Evolutionary conservation across 179 eudicot genomes (phyloP).

Genomic region (Silene noctiflora): DNA sequence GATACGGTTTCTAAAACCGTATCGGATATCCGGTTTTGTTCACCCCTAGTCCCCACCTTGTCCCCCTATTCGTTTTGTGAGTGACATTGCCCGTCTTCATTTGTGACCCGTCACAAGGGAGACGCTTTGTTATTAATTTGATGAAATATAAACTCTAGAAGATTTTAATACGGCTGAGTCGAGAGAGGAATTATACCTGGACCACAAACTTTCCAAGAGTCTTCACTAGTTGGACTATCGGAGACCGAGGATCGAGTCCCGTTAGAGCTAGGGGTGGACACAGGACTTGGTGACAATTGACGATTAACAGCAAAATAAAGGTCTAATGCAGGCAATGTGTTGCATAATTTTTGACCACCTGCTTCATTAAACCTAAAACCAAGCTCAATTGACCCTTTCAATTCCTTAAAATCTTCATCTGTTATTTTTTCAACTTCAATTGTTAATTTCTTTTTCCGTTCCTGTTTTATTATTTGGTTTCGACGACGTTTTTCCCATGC

Average conservation of each 20-base stretch:
- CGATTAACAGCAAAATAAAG: conserved; percentile 80
- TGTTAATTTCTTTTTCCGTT: conserved; percentile 33
- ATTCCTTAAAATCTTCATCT: conserved; percentile 71
- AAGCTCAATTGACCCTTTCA: conserved; percentile 68
- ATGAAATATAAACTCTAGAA: no score
- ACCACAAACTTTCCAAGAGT: conserved; percentile 69
- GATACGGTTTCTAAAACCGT: no score
- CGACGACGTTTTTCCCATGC: conserved; percentile 86
- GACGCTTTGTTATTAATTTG: no score
- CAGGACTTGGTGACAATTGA: conserved; percentile 46
- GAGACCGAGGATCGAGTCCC: conserved; percentile 33
- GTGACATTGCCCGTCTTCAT: no score
- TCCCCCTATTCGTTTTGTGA: no score
- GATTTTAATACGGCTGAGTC: no score
- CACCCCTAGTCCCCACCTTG: no score
- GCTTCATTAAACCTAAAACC: conserved; percentile 86
- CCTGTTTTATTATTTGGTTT: conserved; percentile 48
- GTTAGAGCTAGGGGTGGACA: conserved; percentile 40
- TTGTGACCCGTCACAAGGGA: no score
- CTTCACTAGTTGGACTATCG: conserved; percentile 51
- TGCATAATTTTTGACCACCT: conserved; percentile 51
- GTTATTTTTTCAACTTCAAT: conserved; percentile 39
- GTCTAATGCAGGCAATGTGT: conserved; percentile 72
- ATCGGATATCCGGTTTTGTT: no score
- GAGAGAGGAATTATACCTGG: conserved; percentile 43